Base-by-base conservation (phyloP, 177 flowering plant genomes). In the Vitis hybrid region DNA sequence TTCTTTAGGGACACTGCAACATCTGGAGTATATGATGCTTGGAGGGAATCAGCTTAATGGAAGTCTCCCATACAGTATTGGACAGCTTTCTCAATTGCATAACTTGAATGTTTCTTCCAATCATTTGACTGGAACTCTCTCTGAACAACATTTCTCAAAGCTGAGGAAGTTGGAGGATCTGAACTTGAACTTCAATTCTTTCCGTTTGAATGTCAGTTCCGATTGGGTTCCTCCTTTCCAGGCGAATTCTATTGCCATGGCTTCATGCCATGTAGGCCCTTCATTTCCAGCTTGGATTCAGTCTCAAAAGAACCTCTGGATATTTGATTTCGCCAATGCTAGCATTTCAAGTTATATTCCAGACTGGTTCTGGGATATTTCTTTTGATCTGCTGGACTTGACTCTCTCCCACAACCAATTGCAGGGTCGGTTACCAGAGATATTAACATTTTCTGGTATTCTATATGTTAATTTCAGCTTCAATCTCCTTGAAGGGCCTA, bases 291-390 rank as follows among this genome's bases (percentile, higher is more conserved):
- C 73, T 10, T 77, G 83, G 78, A 72, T 81, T 13, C 45, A 53
- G 52, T 51, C 60, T 64, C 81, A 81, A 69, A 71, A 73, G 56
- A 67, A 77, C 51, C 1, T 80, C 22, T 13, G 0, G 52, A 59
- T 2, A 18, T 48, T 86, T 12, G 83, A 75, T 55, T 26, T 86
- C 39, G 68, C 82, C 53, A 83, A 85, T 72, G 65, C 86, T 22
- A 81, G 83, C 65, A 82, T 87, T 57, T 78, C 82, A 31, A 80
- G 65, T 39, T 7, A 76, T n/a, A 74, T 87, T 18, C 87, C 89
- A 0, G 22, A 55, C 14, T 87, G 88, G 88, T 84, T 87, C 26
- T 85, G 87, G 87, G 79, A 79, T 26, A 60, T 83, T n/a, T 77
- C 85, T 26, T 55, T 70, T 14, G 73, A 83, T 48, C 72, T 85